Evolutionary conservation across 1,284 basidiomycete genomes (phyloP).

Genomic region (Puccinia triticina): DNA sequence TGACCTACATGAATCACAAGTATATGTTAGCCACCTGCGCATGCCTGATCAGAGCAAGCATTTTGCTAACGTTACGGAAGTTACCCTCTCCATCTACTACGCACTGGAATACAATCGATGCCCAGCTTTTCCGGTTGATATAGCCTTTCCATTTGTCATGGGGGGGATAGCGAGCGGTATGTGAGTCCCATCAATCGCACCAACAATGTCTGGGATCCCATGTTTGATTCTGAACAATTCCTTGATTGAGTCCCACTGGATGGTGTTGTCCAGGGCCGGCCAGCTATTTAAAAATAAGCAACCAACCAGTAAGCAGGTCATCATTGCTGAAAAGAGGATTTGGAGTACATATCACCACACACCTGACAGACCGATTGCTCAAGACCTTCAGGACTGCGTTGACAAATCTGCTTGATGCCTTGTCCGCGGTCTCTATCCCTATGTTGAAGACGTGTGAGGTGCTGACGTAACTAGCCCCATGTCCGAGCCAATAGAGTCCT

Average conservation of each 20-base stretch:
- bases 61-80: background rate
- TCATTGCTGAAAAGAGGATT: no score
- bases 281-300: no score
- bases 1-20: background rate
- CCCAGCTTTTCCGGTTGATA: background rate
- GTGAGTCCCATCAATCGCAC: no score
- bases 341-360: no score
- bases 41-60: background rate
- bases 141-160: background rate
- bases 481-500: no score
- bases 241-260: background rate
- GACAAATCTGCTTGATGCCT: background rate
- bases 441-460: background rate
- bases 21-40: background rate
- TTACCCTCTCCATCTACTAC: slow-evolving; percentile 3
- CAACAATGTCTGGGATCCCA: background rate
- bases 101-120: slow-evolving; percentile 12
- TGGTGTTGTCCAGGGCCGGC: background rate
- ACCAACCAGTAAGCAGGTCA: no score
- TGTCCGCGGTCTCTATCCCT: background rate
- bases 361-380: background rate
- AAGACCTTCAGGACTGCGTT: background rate
- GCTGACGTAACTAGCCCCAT: background rate
- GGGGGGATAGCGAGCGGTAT: background rate
- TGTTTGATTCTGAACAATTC: background rate